A percentile compares a stretch with the other conserved stretches of the same genome.
These are phyloP conservation scores for Xanthoparmelia taractica DNA, from an alignment of 495 filamentous ascomycete species.

Conservation along the genomic window DNA sequence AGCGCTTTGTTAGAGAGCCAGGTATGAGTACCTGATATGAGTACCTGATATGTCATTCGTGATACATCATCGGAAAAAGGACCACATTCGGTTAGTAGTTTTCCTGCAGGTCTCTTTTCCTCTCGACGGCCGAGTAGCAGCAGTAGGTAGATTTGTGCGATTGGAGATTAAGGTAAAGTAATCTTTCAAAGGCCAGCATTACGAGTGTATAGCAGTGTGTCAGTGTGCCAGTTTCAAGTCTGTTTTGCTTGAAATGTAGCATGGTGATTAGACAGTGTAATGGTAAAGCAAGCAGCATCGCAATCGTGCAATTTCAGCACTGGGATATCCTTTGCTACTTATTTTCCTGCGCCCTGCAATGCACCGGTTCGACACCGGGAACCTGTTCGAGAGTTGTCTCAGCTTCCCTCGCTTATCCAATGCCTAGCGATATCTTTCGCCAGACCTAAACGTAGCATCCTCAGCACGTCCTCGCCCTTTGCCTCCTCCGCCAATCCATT, in stretches of 20 bases:
- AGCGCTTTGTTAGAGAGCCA: too few relatives aligned
- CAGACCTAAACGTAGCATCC: constrained; percentile 63
- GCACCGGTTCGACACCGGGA: neutral
- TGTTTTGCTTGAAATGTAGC: neutral
- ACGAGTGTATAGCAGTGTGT: neutral
- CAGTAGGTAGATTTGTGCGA: neutral
- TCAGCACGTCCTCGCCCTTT: constrained; percentile 59
- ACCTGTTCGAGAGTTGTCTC: neutral
- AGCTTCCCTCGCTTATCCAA: constrained; percentile 40
- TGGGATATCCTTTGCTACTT: constrained; percentile 1
- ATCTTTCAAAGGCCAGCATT: neutral
- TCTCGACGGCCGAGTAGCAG: neutral
- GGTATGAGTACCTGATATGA: too few relatives aligned
- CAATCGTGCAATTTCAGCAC: neutral
- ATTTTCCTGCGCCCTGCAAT: neutral
- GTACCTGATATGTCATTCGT: neutral
- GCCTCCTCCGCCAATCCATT: constrained; percentile 48
- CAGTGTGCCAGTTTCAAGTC: neutral
- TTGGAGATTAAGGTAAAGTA: too few relatives aligned
- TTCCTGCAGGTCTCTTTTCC: neutral
- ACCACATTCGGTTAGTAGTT: neutral
- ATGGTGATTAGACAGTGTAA: neutral
- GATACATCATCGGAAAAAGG: neutral
- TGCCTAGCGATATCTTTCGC: constrained; percentile 59
- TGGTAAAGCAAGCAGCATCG: neutral